Evolutionary conservation across 2,329 filamentous ascomycete genomes (phyloP).

Genomic region (Fusarium mangiferae): DNA sequence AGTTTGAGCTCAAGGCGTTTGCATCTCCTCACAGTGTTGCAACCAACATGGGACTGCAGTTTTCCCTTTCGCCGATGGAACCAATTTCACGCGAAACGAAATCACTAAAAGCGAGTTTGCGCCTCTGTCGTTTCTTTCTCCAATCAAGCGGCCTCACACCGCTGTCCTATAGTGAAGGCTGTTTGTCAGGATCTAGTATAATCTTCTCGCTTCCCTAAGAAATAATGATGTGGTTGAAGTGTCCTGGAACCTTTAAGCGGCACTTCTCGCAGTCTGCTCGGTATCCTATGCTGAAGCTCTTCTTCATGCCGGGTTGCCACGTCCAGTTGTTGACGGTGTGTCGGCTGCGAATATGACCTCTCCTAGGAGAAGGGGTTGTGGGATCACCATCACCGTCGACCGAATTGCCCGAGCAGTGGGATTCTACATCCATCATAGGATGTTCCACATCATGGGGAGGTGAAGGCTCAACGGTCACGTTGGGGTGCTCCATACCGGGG

Average conservation of each 20-base stretch:
- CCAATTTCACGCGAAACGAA: too few species aligned
- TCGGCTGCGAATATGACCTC: constrained; percentile 67
- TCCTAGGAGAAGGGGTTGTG: constrained; percentile 59
- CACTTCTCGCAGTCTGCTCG: constrained; percentile 83
- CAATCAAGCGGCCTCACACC: constrained; percentile 42
- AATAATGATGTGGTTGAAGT: constrained; percentile 83
- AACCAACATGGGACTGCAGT: neutral
- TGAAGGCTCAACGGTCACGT: constrained; percentile 35
- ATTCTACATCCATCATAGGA: constrained; percentile 52
- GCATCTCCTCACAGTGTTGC: neutral
- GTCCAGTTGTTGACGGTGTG: constrained; percentile 72
- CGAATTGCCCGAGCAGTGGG: constrained; percentile 36
- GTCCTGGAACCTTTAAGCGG: constrained; percentile 76
- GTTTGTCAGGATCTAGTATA: constrained; percentile 41
- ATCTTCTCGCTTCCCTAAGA: constrained; percentile 57
- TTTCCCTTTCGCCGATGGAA: neutral
- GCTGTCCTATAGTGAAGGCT: constrained; percentile 40
- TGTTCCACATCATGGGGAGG: constrained; percentile 53
- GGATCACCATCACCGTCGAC: constrained; percentile 50
- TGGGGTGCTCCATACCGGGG: constrained; percentile 38
- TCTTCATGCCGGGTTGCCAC: constrained; percentile 71
- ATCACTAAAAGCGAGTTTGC: neutral
- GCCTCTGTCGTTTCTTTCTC: constrained; percentile 22
- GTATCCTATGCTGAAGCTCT: constrained; percentile 81
- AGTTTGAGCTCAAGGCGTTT: neutral